phyloP scores from a whole-genome alignment of 139 green algal species.

The Ulvella scutata region DNA sequence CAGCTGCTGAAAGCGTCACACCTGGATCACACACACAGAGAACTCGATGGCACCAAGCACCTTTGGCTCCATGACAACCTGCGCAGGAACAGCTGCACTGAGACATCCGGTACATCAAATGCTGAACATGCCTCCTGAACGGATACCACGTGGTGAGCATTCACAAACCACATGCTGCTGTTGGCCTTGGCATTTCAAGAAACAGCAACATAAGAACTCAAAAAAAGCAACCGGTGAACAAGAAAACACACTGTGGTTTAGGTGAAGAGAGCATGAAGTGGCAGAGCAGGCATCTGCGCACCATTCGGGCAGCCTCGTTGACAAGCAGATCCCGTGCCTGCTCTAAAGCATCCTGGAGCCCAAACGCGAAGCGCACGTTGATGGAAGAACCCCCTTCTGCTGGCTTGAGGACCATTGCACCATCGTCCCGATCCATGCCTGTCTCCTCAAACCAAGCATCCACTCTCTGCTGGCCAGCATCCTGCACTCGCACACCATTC shows the following conservation, averaged over 20 bases:
- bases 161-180: too few species aligned
- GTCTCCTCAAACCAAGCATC: background rate
- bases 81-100: too few species aligned
- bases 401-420: background rate
- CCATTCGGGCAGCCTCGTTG: background rate
- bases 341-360: background rate
- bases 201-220: too few species aligned
- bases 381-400: background rate
- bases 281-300: too few species aligned
- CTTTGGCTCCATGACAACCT: background rate
- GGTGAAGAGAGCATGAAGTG: too few species aligned
- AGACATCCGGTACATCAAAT: too few species aligned
- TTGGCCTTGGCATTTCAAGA: too few species aligned
- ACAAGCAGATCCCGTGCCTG: background rate
- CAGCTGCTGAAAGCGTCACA: too few species aligned
- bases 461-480: background rate
- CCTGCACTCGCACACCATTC: background rate
- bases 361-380: background rate
- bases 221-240: too few species aligned
- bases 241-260: too few species aligned
- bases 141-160: too few species aligned
- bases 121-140: too few species aligned
- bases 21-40: background rate
- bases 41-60: background rate
- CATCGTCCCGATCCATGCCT: background rate